Conservation (phyloP, 2,329 filamentous ascomycete species). For the Aspergillus aculeatus region DNA sequence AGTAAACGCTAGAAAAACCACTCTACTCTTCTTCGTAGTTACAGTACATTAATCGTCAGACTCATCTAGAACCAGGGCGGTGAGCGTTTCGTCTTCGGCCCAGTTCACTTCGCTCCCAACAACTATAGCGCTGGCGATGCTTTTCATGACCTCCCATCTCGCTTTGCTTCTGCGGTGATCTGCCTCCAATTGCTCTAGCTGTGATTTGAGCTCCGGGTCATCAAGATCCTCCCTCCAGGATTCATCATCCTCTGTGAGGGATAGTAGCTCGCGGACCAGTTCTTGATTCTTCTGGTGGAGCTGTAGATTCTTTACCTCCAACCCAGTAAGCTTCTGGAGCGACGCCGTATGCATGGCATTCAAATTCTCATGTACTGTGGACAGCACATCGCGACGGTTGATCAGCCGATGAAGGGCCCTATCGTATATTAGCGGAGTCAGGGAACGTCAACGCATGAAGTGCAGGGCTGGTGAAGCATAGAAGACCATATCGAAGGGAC, state of each 20-base stretch:
- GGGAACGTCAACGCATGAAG: slow-evolving; percentile 6
- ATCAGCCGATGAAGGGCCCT: slow-evolving; percentile 69
- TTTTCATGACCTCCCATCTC: slow-evolving; percentile 73
- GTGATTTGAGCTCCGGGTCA: slow-evolving; percentile 53
- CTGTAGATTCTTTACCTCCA: slow-evolving; percentile 59
- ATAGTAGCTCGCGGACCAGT: slow-evolving; percentile 62
- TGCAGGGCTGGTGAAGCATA: slow-evolving; percentile 3
- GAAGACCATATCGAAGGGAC: background rate
- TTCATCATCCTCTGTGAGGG: slow-evolving; percentile 60
- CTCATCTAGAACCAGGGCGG: slow-evolving; percentile 68
- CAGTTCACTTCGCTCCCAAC: slow-evolving; percentile 82
- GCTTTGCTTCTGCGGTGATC: slow-evolving; percentile 63
- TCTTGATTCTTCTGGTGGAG: slow-evolving; percentile 61
- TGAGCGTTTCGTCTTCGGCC: slow-evolving; percentile 66
- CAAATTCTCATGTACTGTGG: slow-evolving; percentile 62
- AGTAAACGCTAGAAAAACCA: slow-evolving; percentile 3
- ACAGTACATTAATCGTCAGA: slow-evolving; percentile 52
- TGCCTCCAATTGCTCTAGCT: slow-evolving; percentile 59
- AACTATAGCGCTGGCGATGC: slow-evolving; percentile 72
- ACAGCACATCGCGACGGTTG: slow-evolving; percentile 65
- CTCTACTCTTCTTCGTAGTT: background rate
- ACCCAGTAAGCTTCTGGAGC: slow-evolving; percentile 53
- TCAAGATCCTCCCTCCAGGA: slow-evolving; percentile 52
- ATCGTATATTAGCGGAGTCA: slow-evolving; percentile 17
- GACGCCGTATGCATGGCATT: slow-evolving; percentile 54